Conservation (phyloP, 2,329 filamentous ascomycete genomes). For the Neurospora sp. region DNA sequence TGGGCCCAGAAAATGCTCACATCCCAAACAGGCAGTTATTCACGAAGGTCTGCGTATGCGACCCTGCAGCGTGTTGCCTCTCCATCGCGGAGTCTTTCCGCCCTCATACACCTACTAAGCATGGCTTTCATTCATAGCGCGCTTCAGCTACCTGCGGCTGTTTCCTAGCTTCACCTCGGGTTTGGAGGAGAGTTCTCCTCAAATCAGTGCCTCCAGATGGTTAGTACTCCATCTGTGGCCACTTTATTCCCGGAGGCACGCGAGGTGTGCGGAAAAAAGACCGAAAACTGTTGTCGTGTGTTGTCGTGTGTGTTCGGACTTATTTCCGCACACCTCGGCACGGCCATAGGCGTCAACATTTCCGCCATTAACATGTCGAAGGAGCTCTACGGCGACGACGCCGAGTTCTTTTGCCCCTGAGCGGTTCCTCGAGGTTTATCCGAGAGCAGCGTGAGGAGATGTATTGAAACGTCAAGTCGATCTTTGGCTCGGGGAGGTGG, state of each 20-base stretch:
- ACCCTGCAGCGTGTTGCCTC: slow-evolving; percentile 55
- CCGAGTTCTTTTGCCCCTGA: slow-evolving; percentile 33
- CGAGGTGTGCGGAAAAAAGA: no score
- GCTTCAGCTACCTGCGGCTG: slow-evolving; percentile 39
- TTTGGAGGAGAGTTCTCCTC: slow-evolving; percentile 53
- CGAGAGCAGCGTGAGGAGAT: slow-evolving; percentile 8
- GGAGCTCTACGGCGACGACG: slow-evolving; percentile 24
- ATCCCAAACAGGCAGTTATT: slow-evolving; percentile 12
- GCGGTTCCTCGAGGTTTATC: slow-evolving; percentile 30
- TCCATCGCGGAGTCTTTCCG: slow-evolving; percentile 54
- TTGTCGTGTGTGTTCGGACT: no score
- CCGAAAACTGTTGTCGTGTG: no score
- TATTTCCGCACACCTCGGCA: background rate
- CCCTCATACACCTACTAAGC: slow-evolving; percentile 49
- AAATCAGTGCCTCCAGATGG: slow-evolving; percentile 10
- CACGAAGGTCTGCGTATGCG: slow-evolving; percentile 15
- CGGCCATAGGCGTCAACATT: slow-evolving; percentile 9
- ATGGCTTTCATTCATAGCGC: slow-evolving; percentile 44
- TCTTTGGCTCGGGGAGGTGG: slow-evolving; percentile 29
- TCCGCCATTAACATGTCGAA: slow-evolving; percentile 5
- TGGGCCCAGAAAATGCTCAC: background rate
- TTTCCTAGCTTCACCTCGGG: slow-evolving; percentile 45
- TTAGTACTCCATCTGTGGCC: slow-evolving; percentile 9
- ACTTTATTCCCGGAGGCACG: slow-evolving; percentile 8
- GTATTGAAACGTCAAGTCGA: slow-evolving; percentile 17